These are phyloP conservation scores for Solanum sparsipilum DNA, from an alignment of 257 asterid genomes.

Conservation along the genomic window DNA sequence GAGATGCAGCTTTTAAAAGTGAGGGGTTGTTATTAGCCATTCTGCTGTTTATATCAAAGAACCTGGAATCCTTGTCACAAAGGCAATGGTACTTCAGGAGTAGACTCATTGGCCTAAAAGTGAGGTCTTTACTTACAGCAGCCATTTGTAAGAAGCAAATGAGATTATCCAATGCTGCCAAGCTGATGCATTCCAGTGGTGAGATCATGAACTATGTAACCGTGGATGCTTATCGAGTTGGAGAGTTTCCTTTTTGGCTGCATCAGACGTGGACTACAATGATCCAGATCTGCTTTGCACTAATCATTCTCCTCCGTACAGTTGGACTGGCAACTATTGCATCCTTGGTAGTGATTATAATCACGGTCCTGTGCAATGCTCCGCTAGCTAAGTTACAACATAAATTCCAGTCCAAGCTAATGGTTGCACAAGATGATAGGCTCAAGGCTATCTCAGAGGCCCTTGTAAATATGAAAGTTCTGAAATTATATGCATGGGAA, in stretches of 20 bases:
- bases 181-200: constrained; percentile 59
- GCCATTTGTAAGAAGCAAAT: constrained; percentile 70
- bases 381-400: constrained; percentile 89
- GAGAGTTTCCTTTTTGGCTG: constrained; percentile 85
- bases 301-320: constrained; percentile 53
- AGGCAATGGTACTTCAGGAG: constrained; percentile 89
- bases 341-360: constrained; percentile 50
- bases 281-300: constrained; percentile 67
- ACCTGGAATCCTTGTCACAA: constrained; percentile 70
- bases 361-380: constrained; percentile 66
- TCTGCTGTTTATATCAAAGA: constrained; percentile 59
- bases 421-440: constrained; percentile 80
- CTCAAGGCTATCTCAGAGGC: constrained; percentile 72
- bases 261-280: constrained; percentile 87
- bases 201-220: constrained; percentile 83
- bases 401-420: constrained; percentile 65
- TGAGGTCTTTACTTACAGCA: constrained; percentile 67
- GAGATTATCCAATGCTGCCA: constrained; percentile 62
- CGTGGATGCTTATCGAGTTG: constrained; percentile 81
- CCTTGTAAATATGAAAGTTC: constrained; percentile 76
- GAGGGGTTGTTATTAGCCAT: constrained; percentile 58
- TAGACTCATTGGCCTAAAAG: constrained; percentile 56
- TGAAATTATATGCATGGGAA: constrained; percentile 91
- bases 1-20: constrained; percentile 36
- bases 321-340: constrained; percentile 84